Evolutionary conservation across 495 filamentous ascomycete genomes (phyloP).

Genomic region (Lichina pygmaea): DNA sequence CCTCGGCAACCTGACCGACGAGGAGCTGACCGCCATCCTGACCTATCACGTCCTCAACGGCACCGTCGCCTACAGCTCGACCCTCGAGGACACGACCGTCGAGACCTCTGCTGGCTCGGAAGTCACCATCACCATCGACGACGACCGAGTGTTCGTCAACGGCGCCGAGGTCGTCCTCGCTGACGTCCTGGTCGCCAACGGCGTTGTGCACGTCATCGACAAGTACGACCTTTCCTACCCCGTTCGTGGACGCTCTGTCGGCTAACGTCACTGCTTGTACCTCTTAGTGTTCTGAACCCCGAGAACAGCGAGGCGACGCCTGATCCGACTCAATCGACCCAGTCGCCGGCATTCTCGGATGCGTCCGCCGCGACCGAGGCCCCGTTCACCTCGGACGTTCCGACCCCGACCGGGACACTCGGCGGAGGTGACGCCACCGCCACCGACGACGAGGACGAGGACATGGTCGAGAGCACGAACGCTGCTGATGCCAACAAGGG

Average conservation of each 20-base stretch:
- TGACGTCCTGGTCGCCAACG: conserved; percentile 35
- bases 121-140: conserved; percentile 21
- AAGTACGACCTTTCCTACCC: conserved; percentile 7
- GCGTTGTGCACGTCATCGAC: conserved; percentile 42
- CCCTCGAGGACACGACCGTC: conserved; percentile 19
- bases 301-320: conserved; percentile 20
- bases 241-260: background rate
- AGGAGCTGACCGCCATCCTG: conserved; percentile 22
- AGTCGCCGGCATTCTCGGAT: conserved; percentile 23
- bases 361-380: conserved; percentile 12
- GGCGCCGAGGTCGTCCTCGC: conserved; percentile 24
- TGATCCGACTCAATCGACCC: conserved; percentile 15
- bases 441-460: background rate
- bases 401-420: background rate
- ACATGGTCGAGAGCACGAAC: background rate
- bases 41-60: conserved; percentile 30
- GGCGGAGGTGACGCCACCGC: background rate
- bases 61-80: conserved; percentile 22
- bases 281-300: conserved; percentile 31
- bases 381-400: background rate
- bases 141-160: conserved; percentile 26
- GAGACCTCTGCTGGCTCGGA: conserved; percentile 18
- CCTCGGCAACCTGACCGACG: conserved; percentile 16
- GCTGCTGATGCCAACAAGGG: background rate
- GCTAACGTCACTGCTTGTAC: background rate